Percentiles rank a stretch among this genome's conserved stretches.
Conservation (phyloP, 164 flowering plant species). For the Magnolia kwangsiensis region DNA sequence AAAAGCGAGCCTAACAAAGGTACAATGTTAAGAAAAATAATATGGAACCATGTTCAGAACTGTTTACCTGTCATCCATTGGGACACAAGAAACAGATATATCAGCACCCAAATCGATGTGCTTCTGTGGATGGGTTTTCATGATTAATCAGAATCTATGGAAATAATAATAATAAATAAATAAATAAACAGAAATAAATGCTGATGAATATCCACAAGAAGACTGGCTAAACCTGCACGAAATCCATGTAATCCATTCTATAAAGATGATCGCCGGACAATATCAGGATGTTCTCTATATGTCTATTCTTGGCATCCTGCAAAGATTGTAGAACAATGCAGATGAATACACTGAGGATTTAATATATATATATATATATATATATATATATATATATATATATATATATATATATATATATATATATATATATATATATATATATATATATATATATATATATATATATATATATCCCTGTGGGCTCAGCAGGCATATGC, state of each 20-base stretch:
- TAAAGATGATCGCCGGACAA: constrained; percentile 94
- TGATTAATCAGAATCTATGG: background rate
- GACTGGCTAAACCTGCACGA: constrained; percentile 58
- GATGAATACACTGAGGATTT: background rate
- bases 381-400: no score
- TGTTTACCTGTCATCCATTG: constrained; percentile 68
- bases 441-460: no score
- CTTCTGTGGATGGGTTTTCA: constrained; percentile 43
- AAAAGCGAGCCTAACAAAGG: background rate
- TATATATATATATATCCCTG: no score
- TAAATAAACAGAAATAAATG: background rate
- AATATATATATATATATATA: no score
- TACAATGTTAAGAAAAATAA: background rate
- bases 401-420: no score
- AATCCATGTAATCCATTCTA: constrained; percentile 90
- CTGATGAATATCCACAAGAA: background rate
- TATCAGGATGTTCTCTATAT: constrained; percentile 72
- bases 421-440: no score
- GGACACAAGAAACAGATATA: constrained; percentile 75
- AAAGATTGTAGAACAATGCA: background rate
- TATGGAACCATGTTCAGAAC: background rate
- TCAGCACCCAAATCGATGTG: constrained; percentile 78
- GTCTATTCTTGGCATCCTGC: constrained; percentile 86
- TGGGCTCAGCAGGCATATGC: no score
- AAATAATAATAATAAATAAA: no score